Evolutionary conservation across 1,284 basidiomycete species (phyloP).

Genomic region (Fomitiporia mediterranea): DNA sequence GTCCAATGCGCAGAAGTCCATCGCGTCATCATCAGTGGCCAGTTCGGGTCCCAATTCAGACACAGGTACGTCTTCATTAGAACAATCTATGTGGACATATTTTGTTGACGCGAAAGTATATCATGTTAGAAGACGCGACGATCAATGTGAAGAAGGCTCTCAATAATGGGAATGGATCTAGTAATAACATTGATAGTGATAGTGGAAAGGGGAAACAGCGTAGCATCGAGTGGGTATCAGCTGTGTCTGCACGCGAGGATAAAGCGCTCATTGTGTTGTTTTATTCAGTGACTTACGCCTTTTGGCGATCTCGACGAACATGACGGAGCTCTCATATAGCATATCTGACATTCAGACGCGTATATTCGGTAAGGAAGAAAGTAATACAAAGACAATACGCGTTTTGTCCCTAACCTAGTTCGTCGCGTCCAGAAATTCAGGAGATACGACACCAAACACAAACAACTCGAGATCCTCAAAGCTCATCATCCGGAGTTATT

Average conservation of each 20-base stretch:
- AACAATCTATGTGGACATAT: neutral
- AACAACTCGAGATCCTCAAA: conserved; percentile 50
- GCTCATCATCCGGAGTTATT: conserved; percentile 57
- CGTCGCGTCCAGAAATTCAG: conserved; percentile 59
- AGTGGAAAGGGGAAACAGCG: conserved; percentile 41
- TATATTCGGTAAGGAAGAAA: conserved; percentile 62
- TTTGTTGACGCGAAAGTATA: neutral
- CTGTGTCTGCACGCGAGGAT: neutral
- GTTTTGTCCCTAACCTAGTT: conserved; percentile 10
- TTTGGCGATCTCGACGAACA: conserved; percentile 73
- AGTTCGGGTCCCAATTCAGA: conserved; percentile 12
- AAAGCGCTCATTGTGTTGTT: conserved; percentile 3
- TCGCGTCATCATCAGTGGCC: conserved; percentile 14
- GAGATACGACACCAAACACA: conserved; percentile 79
- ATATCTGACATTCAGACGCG: conserved; percentile 83
- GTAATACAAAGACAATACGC: too few relatives aligned
- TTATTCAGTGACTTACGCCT: conserved; percentile 59
- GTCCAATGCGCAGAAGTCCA: conserved; percentile 9
- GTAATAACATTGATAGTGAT: too few relatives aligned
- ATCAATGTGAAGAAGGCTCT: conserved; percentile 50
- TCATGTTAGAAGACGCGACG: conserved; percentile 58
- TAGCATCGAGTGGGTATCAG: conserved; percentile 44
- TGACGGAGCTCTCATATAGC: conserved; percentile 76
- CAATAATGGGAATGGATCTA: conserved; percentile 37
- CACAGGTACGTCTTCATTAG: conserved; percentile 10